Evolutionary conservation across 1,139 yeast genomes (phyloP).

Genomic region (Candida freyschussii): DNA sequence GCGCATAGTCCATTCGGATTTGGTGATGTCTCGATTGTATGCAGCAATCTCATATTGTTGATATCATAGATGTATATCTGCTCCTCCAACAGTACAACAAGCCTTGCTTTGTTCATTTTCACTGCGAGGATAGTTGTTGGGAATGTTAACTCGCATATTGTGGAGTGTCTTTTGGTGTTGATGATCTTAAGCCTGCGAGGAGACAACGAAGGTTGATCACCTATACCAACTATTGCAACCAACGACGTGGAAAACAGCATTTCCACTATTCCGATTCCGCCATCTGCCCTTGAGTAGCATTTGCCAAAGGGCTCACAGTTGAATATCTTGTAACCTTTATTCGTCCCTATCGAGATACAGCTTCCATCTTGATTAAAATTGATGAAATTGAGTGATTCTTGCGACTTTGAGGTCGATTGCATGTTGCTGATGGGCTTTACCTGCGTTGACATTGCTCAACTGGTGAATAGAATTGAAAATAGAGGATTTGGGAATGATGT

Average conservation of each 20-base stretch:
- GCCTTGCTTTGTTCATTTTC: conserved; percentile 66
- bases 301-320: conserved; percentile 89
- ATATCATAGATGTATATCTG: conserved; percentile 90
- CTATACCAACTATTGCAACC: conserved; percentile 81
- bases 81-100: conserved; percentile 74
- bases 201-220: conserved; percentile 74
- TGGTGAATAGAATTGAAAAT: too few relatives aligned
- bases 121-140: conserved; percentile 80
- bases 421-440: neutral
- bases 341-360: conserved; percentile 80
- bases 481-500: too few relatives aligned
- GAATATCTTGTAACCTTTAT: conserved; percentile 74
- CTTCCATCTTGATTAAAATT: conserved; percentile 89
- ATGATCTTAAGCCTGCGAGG: conserved; percentile 78
- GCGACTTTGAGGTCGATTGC: neutral
- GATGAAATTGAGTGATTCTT: conserved; percentile 30
- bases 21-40: conserved; percentile 83
- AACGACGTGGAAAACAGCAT: conserved; percentile 90
- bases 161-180: conserved; percentile 69
- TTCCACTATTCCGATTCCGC: conserved; percentile 71
- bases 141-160: conserved; percentile 83
- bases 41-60: conserved; percentile 78
- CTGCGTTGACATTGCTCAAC: conserved; percentile 1
- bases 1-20: conserved; percentile 54
- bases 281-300: conserved; percentile 44